These are phyloP conservation scores for Pseudogymnoascus pannorum DNA, from an alignment of 2,329 filamentous ascomycete species.

Conservation along the genomic window DNA sequence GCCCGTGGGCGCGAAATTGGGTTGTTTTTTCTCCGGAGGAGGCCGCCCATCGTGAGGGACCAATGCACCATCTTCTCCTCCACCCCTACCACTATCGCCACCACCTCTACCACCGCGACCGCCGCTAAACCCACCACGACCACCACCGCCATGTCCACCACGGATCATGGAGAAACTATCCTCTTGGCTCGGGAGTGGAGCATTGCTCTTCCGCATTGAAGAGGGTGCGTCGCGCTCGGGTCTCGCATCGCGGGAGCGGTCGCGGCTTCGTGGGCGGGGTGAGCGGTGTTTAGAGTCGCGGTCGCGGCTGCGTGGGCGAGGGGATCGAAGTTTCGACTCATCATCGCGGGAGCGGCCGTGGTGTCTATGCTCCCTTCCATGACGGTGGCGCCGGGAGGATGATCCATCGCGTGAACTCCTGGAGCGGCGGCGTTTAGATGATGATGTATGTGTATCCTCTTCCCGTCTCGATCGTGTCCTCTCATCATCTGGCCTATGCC, in stretches of 20 bases:
- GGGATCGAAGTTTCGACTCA: not conserved
- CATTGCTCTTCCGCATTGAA: constrained; percentile 27
- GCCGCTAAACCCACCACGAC: not conserved
- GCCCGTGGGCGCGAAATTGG: constrained; percentile 77
- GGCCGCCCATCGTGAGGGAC: constrained; percentile 32
- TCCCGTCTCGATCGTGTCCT: not conserved
- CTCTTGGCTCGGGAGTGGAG: constrained; percentile 52
- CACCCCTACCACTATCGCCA: constrained; percentile 1
- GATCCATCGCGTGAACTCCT: constrained; percentile 22
- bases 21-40: constrained; percentile 68
- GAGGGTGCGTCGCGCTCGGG: constrained; percentile 18
- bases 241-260: constrained; percentile 2
- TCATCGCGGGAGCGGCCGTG: not conserved
- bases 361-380: not conserved
- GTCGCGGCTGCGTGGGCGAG: not conserved
- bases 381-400: constrained; percentile 14
- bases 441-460: constrained; percentile 15
- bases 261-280: constrained; percentile 17
- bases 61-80: constrained; percentile 11
- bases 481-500: not conserved
- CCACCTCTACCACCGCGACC: constrained; percentile 26
- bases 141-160: constrained; percentile 25
- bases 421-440: constrained; percentile 24
- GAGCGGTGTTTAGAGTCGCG: constrained; percentile 23
- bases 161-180: constrained; percentile 51